Conservation (phyloP, 1,139 yeast genomes). For the Eremothecium sinecaudum region DNA sequence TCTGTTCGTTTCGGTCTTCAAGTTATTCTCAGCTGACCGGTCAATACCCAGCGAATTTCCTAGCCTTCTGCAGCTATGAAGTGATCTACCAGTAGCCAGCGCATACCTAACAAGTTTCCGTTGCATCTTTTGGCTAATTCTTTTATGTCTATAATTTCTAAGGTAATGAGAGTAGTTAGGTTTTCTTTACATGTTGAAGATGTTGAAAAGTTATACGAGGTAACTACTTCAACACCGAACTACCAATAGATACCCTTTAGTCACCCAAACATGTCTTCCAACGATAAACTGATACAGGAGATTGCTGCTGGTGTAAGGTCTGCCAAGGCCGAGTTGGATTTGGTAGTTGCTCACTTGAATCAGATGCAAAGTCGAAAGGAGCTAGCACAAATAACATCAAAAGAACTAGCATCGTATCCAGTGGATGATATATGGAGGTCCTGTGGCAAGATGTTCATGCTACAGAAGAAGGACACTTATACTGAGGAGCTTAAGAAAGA, state of each 20-base stretch:
- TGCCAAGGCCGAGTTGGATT: constrained; percentile 53
- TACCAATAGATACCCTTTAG: no score
- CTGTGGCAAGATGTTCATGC: constrained; percentile 65
- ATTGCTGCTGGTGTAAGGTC: constrained; percentile 53
- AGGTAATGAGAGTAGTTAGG: no score
- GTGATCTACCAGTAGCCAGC: neutral
- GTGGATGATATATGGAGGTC: constrained; percentile 66
- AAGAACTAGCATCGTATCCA: constrained; percentile 41
- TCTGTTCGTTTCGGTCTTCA: constrained; percentile 56
- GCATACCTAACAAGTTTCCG: no score
- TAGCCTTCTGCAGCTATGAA: neutral
- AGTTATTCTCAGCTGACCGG: constrained; percentile 43
- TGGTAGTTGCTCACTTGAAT: constrained; percentile 52
- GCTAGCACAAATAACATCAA: constrained; percentile 47
- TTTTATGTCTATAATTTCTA: no score
- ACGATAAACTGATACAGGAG: constrained; percentile 36
- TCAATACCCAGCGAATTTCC: constrained; percentile 32
- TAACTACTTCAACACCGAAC: no score
- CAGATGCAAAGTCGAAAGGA: constrained; percentile 49
- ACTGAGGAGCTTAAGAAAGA: constrained; percentile 42
- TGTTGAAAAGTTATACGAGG: no score
- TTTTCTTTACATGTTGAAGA: no score
- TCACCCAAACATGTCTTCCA: constrained; percentile 6
- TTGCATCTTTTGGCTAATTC: no score
- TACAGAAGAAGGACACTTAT: constrained; percentile 39